Conservation (phyloP, 2,329 filamentous ascomycete species). For the Neopestalotiopsis sp. region DNA sequence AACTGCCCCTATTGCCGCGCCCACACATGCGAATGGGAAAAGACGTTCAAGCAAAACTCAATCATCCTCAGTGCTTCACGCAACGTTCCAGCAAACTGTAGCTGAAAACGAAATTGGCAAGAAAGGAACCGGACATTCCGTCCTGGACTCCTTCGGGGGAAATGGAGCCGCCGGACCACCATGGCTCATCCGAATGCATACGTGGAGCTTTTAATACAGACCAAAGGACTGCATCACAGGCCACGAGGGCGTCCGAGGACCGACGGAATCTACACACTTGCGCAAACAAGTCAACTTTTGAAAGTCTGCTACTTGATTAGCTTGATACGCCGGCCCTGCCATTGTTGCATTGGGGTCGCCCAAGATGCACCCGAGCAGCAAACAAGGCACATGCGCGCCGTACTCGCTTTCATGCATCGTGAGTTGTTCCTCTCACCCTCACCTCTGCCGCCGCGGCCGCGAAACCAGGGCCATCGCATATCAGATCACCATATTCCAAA, state of each 20-base stretch:
- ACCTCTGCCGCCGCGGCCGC: neutral
- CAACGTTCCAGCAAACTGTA: neutral
- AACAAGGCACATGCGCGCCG: neutral
- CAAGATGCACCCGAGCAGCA: neutral
- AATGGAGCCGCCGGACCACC: neutral
- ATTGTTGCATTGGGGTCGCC: slow-evolving; percentile 11
- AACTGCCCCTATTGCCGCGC: neutral
- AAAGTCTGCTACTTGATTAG: neutral
- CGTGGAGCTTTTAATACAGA: neutral
- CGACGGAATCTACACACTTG: neutral
- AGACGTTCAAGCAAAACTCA: neutral
- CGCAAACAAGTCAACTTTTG: neutral
- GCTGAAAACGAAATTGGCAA: neutral
- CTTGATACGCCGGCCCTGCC: slow-evolving; percentile 7
- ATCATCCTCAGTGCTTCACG: neutral
- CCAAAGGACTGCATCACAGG: neutral
- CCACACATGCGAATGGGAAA: neutral
- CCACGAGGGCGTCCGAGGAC: slow-evolving; percentile 5
- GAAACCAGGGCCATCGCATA: neutral
- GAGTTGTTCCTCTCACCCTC: neutral
- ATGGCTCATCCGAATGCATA: neutral
- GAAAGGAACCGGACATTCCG: neutral
- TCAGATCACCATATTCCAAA: neutral
- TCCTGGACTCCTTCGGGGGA: neutral
- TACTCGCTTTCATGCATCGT: slow-evolving; percentile 7